phyloP scores from a whole-genome alignment of 129 eudicot species.

The Heracleum sosnowskyi region DNA sequence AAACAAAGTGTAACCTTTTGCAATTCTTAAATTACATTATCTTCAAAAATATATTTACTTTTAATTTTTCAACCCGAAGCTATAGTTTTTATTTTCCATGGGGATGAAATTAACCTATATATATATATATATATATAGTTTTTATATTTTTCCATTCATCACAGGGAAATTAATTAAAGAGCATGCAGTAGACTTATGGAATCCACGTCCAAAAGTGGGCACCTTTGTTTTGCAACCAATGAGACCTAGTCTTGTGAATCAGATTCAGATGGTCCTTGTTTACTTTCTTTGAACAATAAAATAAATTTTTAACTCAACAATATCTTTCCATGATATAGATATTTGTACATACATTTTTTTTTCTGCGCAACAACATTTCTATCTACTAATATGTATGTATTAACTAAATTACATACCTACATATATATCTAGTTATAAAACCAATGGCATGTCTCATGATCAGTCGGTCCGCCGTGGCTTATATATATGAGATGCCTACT shows the following conservation, averaged over 20 bases:
- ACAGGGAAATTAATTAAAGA: too few species aligned
- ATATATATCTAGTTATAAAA: too few species aligned
- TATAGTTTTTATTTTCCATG: too few species aligned
- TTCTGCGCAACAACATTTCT: too few species aligned
- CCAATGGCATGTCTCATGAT: background rate
- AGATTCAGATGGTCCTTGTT: background rate
- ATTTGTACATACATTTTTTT: background rate
- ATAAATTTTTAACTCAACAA: background rate
- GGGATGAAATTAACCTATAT: too few species aligned
- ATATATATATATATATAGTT: background rate
- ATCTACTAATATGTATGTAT: background rate
- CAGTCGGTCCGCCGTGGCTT: too few species aligned
- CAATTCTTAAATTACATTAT: conserved; percentile 23
- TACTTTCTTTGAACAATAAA: background rate
- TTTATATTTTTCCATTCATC: too few species aligned
- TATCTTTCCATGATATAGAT: background rate
- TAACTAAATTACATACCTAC: too few species aligned
- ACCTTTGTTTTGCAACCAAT: conserved; percentile 19
- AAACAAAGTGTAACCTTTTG: conserved; percentile 23
- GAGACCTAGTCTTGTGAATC: background rate
- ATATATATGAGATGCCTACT: too few species aligned
- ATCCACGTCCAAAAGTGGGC: conserved; percentile 32
- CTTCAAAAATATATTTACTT: background rate
- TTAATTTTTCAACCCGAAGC: background rate
- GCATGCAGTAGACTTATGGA: too few species aligned